A percentile compares a stretch with the other conserved stretches of the same genome.
These are phyloP conservation scores for Aspergillus fijiensis DNA, from an alignment of 2,329 filamentous ascomycete species.

Conservation along the genomic window DNA sequence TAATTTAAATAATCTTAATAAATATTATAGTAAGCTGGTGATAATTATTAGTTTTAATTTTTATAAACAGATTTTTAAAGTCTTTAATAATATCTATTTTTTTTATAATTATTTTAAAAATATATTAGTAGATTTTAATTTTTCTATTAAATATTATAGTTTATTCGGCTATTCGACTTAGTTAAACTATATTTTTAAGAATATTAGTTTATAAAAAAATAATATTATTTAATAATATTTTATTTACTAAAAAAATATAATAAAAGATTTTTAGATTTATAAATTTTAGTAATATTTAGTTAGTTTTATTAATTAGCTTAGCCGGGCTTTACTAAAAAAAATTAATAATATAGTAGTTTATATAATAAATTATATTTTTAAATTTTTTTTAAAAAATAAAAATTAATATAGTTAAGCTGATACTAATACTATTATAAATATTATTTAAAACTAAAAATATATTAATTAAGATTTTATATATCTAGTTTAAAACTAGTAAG, in stretches of 20 bases:
- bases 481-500: no score
- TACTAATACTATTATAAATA: no score
- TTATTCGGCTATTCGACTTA: accelerated
- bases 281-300: not conserved
- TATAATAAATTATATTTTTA: not conserved
- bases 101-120: not conserved
- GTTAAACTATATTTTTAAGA: no score
- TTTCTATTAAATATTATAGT: not conserved
- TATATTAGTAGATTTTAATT: not conserved
- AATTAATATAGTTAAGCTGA: not conserved
- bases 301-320: not conserved
- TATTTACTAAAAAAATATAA: not conserved
- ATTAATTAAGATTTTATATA: no score
- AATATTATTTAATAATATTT: not conserved
- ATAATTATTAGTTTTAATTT: no score
- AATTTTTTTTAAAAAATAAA: not conserved
- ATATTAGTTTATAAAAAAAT: not conserved
- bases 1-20: no score
- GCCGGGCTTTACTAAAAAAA: accelerated
- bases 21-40: no score
- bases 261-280: not conserved
- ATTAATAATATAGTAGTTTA: not conserved
- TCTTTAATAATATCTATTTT: no score
- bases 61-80: not conserved
- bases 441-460: no score